Evolutionary conservation across 352 stramenopile species (phyloP).

Genomic region (Pythium sukuiense): DNA sequence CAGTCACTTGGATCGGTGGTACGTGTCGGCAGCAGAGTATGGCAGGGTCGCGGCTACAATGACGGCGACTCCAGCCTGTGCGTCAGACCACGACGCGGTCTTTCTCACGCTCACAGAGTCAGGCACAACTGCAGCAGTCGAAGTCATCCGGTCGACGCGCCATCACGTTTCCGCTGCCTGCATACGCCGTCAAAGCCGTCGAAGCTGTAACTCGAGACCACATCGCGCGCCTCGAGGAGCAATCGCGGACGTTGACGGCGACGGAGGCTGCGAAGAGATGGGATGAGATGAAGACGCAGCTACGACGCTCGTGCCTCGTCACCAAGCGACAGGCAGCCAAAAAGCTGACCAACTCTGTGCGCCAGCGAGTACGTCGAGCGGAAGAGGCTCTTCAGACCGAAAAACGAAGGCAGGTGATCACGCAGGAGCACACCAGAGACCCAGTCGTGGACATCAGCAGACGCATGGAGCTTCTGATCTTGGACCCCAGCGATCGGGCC

Average conservation of each 20-base stretch:
- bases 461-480: background rate
- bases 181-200: background rate
- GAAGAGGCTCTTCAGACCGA: background rate
- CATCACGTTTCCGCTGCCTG: background rate
- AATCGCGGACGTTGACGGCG: background rate
- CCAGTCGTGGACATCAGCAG: background rate
- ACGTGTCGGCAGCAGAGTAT: background rate
- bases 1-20: slow-evolving; percentile 3
- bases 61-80: background rate
- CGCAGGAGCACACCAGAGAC: background rate
- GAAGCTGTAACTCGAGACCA: background rate
- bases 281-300: background rate
- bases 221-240: background rate
- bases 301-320: background rate
- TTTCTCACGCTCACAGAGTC: background rate
- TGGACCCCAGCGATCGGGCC: background rate
- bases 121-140: too few species aligned
- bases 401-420: background rate
- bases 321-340: background rate
- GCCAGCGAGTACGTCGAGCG: background rate
- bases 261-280: background rate
- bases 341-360: background rate
- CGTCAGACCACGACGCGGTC: slow-evolving; percentile 6
- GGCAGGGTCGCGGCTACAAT: background rate
- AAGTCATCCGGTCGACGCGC: too few species aligned